These are phyloP conservation scores for Ceratobasidium papillatum DNA, from an alignment of 1,284 basidiomycete species.

Conservation along the genomic window DNA sequence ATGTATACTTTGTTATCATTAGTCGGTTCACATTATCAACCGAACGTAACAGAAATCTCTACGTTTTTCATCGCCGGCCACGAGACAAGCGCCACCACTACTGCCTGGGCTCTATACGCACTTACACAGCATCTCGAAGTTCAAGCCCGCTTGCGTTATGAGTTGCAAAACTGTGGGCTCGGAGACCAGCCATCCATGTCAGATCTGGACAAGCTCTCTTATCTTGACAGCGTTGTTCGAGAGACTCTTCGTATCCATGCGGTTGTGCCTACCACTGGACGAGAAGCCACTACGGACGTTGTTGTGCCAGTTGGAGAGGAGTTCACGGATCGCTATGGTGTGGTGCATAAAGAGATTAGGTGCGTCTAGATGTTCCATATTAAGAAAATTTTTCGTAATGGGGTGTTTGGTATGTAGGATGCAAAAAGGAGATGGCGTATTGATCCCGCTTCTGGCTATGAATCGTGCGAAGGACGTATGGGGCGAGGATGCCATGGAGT, in stretches of 20 bases:
- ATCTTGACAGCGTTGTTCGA: constrained; percentile 53
- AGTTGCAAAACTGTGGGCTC: constrained; percentile 58
- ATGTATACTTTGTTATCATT: constrained; percentile 51
- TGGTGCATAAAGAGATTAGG: constrained; percentile 52
- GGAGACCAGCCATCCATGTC: constrained; percentile 58
- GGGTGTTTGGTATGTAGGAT: constrained; percentile 49
- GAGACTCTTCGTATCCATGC: constrained; percentile 50
- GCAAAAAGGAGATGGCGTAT: constrained; percentile 58
- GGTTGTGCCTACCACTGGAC: constrained; percentile 45
- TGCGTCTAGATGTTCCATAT: constrained; percentile 42
- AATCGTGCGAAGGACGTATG: constrained; percentile 61
- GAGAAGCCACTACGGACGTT: constrained; percentile 48
- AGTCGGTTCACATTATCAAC: neutral
- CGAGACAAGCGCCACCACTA: constrained; percentile 70
- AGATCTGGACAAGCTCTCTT: constrained; percentile 51
- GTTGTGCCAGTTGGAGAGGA: constrained; percentile 53
- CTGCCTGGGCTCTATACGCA: constrained; percentile 69
- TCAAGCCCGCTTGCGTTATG: constrained; percentile 74
- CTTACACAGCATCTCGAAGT: constrained; percentile 64
- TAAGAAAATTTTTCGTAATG: neutral
- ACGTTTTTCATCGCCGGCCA: constrained; percentile 59
- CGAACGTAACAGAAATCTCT: constrained; percentile 36
- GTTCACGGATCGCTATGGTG: constrained; percentile 57
- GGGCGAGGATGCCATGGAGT: constrained; percentile 61
- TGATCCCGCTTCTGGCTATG: constrained; percentile 60